These are phyloP conservation scores for Rhododendron simsii DNA, from an alignment of 148 eudicot species.

Conservation along the genomic window DNA sequence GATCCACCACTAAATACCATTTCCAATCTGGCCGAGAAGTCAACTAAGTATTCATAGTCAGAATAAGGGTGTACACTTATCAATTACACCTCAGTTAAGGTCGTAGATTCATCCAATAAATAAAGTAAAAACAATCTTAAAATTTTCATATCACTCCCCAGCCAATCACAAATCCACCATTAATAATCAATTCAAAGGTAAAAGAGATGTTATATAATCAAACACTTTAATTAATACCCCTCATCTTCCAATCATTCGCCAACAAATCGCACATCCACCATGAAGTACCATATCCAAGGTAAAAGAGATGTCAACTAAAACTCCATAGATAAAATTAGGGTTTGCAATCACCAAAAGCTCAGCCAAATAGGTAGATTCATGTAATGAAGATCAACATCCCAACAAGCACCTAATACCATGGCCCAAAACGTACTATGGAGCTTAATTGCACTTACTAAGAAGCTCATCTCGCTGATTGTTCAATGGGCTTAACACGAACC, in stretches of 20 bases:
- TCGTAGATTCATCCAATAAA: background rate
- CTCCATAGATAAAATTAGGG: background rate
- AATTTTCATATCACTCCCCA: background rate
- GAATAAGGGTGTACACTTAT: background rate
- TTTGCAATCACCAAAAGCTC: background rate
- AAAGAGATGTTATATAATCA: background rate
- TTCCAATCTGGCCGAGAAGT: too few species aligned
- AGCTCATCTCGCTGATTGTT: too few species aligned
- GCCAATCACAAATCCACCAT: background rate
- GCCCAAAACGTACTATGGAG: too few species aligned
- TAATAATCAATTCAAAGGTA: background rate
- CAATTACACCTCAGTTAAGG: background rate
- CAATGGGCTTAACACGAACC: too few species aligned
- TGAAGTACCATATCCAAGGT: background rate
- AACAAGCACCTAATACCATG: too few species aligned
- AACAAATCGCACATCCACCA: conserved; percentile 3
- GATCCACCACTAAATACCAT: too few species aligned
- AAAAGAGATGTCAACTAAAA: background rate
- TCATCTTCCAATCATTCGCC: background rate
- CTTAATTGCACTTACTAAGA: too few species aligned
- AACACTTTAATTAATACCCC: background rate
- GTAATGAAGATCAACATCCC: background rate
- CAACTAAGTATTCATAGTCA: background rate
- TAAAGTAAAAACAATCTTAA: background rate
- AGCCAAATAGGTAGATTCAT: background rate